Percentiles rank a stretch among this genome's conserved stretches.
These are phyloP conservation scores for Saccharomycopsis amapae DNA, from an alignment of 805 yeast genomes.

Conservation along the genomic window DNA sequence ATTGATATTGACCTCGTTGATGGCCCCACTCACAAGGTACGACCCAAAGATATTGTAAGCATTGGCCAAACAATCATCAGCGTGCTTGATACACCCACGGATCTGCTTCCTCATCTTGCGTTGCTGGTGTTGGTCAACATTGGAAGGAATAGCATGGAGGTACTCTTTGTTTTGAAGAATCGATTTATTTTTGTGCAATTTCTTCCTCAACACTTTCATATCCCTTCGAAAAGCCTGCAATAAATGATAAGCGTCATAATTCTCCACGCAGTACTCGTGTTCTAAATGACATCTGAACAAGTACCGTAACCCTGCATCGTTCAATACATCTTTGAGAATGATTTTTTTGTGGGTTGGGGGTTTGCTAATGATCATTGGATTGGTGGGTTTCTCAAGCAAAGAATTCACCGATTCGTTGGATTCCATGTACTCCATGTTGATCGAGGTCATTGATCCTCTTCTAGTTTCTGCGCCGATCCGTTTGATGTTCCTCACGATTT, in stretches of 20 bases:
- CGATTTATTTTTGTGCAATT: constrained; percentile 18
- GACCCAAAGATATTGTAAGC: constrained; percentile 61
- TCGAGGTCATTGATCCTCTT: not conserved
- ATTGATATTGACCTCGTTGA: constrained; percentile 64
- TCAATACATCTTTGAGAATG: constrained; percentile 35
- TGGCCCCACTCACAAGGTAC: constrained; percentile 58
- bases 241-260: constrained; percentile 62
- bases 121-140: not conserved
- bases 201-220: constrained; percentile 35
- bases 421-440: not conserved
- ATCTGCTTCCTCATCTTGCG: not conserved
- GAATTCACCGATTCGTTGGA: not conserved
- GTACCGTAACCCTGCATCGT: constrained; percentile 71
- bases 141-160: too few species aligned
- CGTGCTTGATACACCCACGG: constrained; percentile 25
- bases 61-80: constrained; percentile 50
- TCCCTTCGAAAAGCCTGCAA: constrained; percentile 46
- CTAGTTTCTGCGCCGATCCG: not conserved
- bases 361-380: not conserved
- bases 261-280: constrained; percentile 63
- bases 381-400: not conserved
- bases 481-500: not conserved
- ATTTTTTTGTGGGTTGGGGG: not conserved
- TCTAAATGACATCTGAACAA: constrained; percentile 61
- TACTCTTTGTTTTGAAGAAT: too few species aligned